Evolutionary conservation across 768 basidiomycete genomes (phyloP), one percentile per base, ranked within the genome.

Genomic region (Termitomyces sp.): DNA sequence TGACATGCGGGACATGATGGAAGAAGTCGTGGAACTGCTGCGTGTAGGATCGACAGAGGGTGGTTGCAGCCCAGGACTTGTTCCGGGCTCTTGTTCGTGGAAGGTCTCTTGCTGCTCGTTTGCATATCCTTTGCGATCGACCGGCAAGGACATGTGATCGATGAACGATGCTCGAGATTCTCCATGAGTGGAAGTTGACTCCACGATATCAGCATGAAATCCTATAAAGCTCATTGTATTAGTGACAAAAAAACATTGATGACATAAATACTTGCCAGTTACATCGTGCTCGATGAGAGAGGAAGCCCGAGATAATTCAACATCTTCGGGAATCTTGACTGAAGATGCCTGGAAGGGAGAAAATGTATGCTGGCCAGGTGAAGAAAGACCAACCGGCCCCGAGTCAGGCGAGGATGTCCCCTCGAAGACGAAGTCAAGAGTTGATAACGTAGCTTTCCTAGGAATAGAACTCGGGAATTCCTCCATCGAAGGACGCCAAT

Each of bases 21-120:
- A 85, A 2, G 75, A 77, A 32, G 87, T 90, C 74, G 83, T 71
- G 64, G 78, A 84, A 65, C 88, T 90, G 56, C 72, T 74, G 19
- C 77, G 71, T 28, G 68, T 71, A 19, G 63, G 60, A 26, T 74
- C 72, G 3, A 68, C 66, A 14, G 66, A 65, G 2, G 72, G 68
- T 9, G 70, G 67, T 34, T 68, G 71, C 14, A 77, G 66, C 45
- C 67, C 64, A 37, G 71, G 68, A 8, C 62, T 51, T 42, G 45
- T 42, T 17, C 58, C 50, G 32, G 43, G 42, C 30, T 38, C 54
- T 21, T 53, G 56, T 30, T 21, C 46, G 35, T n/a, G n/a, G 11
- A 26, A 28, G 9, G 54, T 40, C 38, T 61, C 58, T 12, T 38
- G 34, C 11, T 34, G 12, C 3, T 9, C 38, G 22, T 21, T 28